Evolutionary conservation across 2,329 filamentous ascomycete species (phyloP).

Genomic region (Ceratocystis ficicola): DNA sequence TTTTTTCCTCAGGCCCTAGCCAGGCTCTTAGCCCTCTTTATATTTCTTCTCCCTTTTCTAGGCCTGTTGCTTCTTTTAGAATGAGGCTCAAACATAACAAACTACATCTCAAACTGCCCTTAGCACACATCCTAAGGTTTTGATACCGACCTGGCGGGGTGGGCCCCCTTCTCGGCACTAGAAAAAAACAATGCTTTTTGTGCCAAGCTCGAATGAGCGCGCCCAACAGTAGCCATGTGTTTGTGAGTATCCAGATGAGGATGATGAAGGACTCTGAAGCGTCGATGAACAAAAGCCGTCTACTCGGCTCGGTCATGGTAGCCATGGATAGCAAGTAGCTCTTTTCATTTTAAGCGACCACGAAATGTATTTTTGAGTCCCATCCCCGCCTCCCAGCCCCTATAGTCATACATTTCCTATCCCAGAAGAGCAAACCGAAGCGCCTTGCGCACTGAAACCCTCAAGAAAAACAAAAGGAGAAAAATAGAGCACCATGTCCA

Average conservation of each 20-base stretch:
- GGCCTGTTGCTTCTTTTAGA: background rate
- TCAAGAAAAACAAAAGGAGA: background rate
- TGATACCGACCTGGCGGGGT: background rate
- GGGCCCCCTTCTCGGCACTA: background rate
- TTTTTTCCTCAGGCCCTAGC: background rate
- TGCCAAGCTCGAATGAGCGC: constrained; percentile 6
- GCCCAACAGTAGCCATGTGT: background rate
- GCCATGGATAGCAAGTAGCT: no score
- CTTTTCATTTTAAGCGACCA: no score
- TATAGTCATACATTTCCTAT: background rate
- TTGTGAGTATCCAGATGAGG: background rate
- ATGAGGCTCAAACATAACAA: constrained; percentile 12
- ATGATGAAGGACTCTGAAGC: background rate
- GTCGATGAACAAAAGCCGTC: background rate
- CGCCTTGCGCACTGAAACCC: background rate
- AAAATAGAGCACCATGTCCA: background rate
- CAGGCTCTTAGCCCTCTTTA: background rate
- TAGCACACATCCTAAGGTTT: background rate
- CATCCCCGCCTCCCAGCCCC: background rate
- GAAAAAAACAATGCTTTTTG: background rate
- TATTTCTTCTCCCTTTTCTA: background rate
- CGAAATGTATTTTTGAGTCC: background rate
- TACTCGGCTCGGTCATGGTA: no score
- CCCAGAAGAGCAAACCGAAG: background rate
- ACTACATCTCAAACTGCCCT: constrained; percentile 6